These are phyloP conservation scores for Pseudogymnoascus sp. DNA, from an alignment of 2,329 filamentous ascomycete species.

Conservation along the genomic window DNA sequence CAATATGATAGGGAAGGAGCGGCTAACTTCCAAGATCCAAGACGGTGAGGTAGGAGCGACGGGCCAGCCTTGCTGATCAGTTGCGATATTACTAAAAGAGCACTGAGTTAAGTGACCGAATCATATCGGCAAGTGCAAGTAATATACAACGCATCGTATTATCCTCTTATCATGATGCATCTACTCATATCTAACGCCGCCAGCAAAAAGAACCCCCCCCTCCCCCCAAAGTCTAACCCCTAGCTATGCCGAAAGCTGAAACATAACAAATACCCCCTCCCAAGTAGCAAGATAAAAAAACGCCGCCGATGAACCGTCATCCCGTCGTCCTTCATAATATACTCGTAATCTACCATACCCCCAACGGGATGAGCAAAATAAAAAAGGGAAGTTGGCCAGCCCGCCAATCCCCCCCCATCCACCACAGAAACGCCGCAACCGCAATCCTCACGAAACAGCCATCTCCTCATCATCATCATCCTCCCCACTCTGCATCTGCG, in stretches of 20 bases:
- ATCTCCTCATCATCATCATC: conserved; percentile 58
- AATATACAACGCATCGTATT: not conserved
- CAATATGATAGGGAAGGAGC: not conserved
- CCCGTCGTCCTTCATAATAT: not conserved
- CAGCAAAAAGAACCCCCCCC: not conserved
- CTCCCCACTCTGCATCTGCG: conserved; percentile 40
- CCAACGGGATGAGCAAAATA: not conserved
- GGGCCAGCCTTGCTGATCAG: not conserved
- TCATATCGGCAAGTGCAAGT: not conserved
- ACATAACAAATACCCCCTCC: not conserved
- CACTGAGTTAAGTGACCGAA: not conserved
- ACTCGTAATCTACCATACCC: not conserved
- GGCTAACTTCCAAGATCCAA: not conserved
- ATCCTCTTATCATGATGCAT: not conserved
- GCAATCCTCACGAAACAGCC: conserved; percentile 38
- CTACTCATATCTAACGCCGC: not conserved
- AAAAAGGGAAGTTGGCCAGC: not conserved
- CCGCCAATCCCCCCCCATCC: not conserved
- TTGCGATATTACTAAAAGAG: not conserved
- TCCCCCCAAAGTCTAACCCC: not conserved
- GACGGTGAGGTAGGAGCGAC: not conserved
- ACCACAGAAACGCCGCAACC: not conserved
- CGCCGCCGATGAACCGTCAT: conserved; percentile 3
- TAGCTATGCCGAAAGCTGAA: not conserved
- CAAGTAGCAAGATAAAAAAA: not conserved